Evolutionary conservation across 495 filamentous ascomycete genomes (phyloP).

Genomic region (Penicillium alfredii): DNA sequence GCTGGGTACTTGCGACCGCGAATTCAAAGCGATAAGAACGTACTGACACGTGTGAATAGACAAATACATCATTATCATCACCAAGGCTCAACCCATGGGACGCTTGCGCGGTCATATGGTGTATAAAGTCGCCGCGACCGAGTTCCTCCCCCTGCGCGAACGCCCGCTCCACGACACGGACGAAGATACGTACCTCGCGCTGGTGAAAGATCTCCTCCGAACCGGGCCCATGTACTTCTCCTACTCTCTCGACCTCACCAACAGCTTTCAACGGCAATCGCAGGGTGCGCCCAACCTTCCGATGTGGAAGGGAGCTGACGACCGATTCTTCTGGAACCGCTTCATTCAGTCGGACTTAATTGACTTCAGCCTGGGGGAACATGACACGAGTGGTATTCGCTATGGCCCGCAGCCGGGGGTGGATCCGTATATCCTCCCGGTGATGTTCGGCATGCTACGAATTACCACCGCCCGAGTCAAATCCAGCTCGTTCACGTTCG

Average conservation of each 20-base stretch:
- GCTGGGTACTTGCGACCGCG: constrained; percentile 55
- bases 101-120: constrained; percentile 87
- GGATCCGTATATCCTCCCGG: constrained; percentile 90
- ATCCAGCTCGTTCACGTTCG: constrained; percentile 72
- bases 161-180: constrained; percentile 84
- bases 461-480: constrained; percentile 79
- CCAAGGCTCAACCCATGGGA: constrained; percentile 86
- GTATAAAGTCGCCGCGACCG: constrained; percentile 84
- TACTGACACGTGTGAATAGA: constrained; percentile 47
- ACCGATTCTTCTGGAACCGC: constrained; percentile 98
- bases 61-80: constrained; percentile 95
- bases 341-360: constrained; percentile 90
- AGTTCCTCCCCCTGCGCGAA: constrained; percentile 91
- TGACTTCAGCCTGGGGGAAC: constrained; percentile 59
- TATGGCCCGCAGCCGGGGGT: constrained; percentile 65
- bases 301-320: constrained; percentile 88
- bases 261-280: constrained; percentile 87
- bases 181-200: constrained; percentile 79
- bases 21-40: neutral
- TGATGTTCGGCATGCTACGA: constrained; percentile 91
- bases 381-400: constrained; percentile 40
- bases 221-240: constrained; percentile 95
- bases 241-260: constrained; percentile 91
- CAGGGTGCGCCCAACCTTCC: constrained; percentile 61
- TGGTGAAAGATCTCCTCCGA: constrained; percentile 73